phyloP scores from a whole-genome alignment of 805 yeast genomes.

The Metschnikowia peoriensis region DNA sequence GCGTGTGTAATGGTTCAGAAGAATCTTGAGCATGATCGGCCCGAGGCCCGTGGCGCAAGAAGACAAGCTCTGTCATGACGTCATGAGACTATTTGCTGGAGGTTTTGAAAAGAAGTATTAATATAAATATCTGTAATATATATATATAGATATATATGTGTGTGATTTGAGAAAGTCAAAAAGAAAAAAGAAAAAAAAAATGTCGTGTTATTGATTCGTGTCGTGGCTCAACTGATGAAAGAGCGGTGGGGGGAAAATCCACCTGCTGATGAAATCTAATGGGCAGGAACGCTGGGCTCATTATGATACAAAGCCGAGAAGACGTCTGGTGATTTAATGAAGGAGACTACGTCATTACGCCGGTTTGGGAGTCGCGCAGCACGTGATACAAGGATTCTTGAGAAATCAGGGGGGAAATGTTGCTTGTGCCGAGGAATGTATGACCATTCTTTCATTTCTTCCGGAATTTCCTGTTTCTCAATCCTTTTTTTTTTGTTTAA shows the following conservation, averaged over 20 bases:
- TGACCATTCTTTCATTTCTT: background rate
- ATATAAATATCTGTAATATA: no score
- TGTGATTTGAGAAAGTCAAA: background rate
- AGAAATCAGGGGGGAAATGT: background rate
- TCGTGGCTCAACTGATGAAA: background rate
- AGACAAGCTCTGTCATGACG: slow-evolving; percentile 40
- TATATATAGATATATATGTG: no score
- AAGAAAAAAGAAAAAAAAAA: background rate
- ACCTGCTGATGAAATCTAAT: background rate
- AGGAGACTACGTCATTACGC: background rate
- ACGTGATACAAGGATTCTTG: background rate
- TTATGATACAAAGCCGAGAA: background rate
- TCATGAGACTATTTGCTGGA: background rate
- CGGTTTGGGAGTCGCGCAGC: background rate
- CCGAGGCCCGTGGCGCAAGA: slow-evolving; percentile 44
- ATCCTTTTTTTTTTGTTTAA: background rate
- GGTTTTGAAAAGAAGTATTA: background rate
- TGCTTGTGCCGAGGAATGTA: no score
- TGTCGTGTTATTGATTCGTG: background rate
- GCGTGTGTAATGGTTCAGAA: slow-evolving; percentile 28
- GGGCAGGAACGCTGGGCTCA: slow-evolving; percentile 2
- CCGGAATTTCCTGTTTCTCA: background rate
- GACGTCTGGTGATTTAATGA: background rate
- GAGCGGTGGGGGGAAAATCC: background rate
- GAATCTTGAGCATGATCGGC: slow-evolving; percentile 35